Evolutionary conservation across 345 rosid genomes (phyloP), one percentile per base, ranked within the genome.

Genomic region (Acer saccharum): DNA sequence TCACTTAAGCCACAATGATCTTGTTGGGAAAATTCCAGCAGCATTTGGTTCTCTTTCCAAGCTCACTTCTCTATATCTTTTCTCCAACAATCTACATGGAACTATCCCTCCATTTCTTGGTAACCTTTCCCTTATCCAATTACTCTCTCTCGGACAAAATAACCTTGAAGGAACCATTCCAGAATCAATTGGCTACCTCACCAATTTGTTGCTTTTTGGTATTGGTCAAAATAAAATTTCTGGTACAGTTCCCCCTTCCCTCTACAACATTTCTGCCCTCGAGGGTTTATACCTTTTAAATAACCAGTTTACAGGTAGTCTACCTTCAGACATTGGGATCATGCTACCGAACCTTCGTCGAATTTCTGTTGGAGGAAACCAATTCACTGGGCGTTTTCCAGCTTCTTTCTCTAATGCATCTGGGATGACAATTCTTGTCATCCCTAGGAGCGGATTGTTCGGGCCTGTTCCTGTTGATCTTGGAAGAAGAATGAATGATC

Each of bases 371-470:
- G 81, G 80, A 48, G 44, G 4, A 4, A 83, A 88, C n/a, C 41
- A 44, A 39, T 68, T 88, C 35, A 74, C 50, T 0, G 89, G 88
- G 18, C 5, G 23, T 7, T 79, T 86, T 41, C 86, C 87, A 35
- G 18, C n/a, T 20, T 69, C 84, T 9, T 10, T 87, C 10, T 27
- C 81, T 16, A 87, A 87, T 77, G 81, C 79, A 10, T 82, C 87
- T 3, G 32, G 43, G 21, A 63, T 87, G 48, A n/a, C 12, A 29
- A 0, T 13, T 0, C 43, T 84, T 25, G 73, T 64, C 0, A 2
- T 17, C 25, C 77, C 41, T 6, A 0, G 0, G 9, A 76, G 75
- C 20, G 18, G 61, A 65, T 78, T 85, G 3, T 20, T 4, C 1
- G 85, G 85, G 27, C 50, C 7, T 6, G 72, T 79, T 48, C 83